Conservation (phyloP, 2,329 filamentous ascomycete species). For the Ophiocordyceps camponoti-rufipedis region DNA sequence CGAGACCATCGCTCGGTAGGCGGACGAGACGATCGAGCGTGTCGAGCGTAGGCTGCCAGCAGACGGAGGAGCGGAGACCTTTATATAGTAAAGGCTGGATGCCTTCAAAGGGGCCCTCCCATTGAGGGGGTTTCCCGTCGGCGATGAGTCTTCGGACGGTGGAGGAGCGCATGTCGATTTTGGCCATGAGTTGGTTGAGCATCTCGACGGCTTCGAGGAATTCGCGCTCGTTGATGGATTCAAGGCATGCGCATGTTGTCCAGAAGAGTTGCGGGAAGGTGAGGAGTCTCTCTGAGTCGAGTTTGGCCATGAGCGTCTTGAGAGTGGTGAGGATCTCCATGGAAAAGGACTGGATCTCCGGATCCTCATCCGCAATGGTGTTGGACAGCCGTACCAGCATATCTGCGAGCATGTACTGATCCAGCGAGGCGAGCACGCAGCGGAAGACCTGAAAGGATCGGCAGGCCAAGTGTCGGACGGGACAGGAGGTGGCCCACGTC, state of each 20-base stretch:
- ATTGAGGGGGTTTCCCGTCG: constrained; percentile 65
- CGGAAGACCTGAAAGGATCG: constrained; percentile 95
- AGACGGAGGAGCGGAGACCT: constrained; percentile 71
- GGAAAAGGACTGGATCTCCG: constrained; percentile 89
- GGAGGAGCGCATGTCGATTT: constrained; percentile 60
- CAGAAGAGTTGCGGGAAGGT: constrained; percentile 95
- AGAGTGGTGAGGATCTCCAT: constrained; percentile 95
- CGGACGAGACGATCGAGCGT: constrained; percentile 63
- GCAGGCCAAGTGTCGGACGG: constrained; percentile 85
- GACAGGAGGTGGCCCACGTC: constrained; percentile 92
- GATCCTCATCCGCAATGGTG: constrained; percentile 87
- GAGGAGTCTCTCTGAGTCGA: constrained; percentile 61
- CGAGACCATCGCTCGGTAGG: constrained; percentile 60
- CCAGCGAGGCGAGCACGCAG: constrained; percentile 76
- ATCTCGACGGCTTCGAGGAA: constrained; percentile 85
- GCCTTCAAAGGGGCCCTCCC: constrained; percentile 81
- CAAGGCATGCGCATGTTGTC: constrained; percentile 90
- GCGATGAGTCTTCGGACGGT: constrained; percentile 51
- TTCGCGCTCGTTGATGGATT: constrained; percentile 91
- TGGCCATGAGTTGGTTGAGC: constrained; percentile 71
- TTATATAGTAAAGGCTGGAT: constrained; percentile 79
- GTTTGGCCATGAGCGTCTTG: constrained; percentile 73
- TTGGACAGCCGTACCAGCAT: constrained; percentile 93
- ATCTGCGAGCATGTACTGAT: constrained; percentile 87
- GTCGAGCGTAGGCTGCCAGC: constrained; percentile 58